Evolutionary conservation across 2,329 filamentous ascomycete genomes (phyloP).

Genomic region (Beauveria sp.): DNA sequence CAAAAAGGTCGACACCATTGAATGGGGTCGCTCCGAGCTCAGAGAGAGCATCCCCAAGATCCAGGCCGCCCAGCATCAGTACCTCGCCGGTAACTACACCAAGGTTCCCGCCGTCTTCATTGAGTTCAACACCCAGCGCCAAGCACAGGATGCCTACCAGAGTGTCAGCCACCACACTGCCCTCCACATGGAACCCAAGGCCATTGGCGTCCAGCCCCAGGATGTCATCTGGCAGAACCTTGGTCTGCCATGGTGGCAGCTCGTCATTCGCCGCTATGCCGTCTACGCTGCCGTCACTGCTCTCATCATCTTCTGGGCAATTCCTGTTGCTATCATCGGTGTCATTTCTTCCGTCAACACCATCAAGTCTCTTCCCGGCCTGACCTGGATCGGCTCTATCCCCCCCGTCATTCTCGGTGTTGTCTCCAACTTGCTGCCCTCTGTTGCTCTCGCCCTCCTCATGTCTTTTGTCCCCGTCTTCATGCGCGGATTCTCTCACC

Average conservation of each 20-base stretch:
- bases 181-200: slow-evolving; percentile 76
- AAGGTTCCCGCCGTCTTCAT: slow-evolving; percentile 77
- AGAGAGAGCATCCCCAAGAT: slow-evolving; percentile 55
- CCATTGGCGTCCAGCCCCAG: slow-evolving; percentile 69
- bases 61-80: slow-evolving; percentile 54
- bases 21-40: slow-evolving; percentile 61
- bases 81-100: slow-evolving; percentile 56
- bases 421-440: slow-evolving; percentile 75
- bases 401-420: slow-evolving; percentile 67
- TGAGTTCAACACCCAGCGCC: slow-evolving; percentile 74
- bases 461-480: slow-evolving; percentile 70
- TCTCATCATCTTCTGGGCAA: slow-evolving; percentile 79
- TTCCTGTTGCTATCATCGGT: slow-evolving; percentile 72
- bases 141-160: slow-evolving; percentile 81
- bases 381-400: slow-evolving; percentile 66
- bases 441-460: slow-evolving; percentile 69
- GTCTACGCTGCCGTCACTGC: slow-evolving; percentile 60
- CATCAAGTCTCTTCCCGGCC: slow-evolving; percentile 58
- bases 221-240: slow-evolving; percentile 87
- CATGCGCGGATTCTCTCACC: slow-evolving; percentile 63
- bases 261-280: slow-evolving; percentile 59
- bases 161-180: slow-evolving; percentile 73
- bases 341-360: slow-evolving; percentile 75
- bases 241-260: slow-evolving; percentile 61
- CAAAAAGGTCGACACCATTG: slow-evolving; percentile 71